Percentiles rank a stretch among this genome's conserved stretches.
These are phyloP conservation scores for Russula ochroleuca DNA, from an alignment of 768 basidiomycete species.

Conservation along the genomic window DNA sequence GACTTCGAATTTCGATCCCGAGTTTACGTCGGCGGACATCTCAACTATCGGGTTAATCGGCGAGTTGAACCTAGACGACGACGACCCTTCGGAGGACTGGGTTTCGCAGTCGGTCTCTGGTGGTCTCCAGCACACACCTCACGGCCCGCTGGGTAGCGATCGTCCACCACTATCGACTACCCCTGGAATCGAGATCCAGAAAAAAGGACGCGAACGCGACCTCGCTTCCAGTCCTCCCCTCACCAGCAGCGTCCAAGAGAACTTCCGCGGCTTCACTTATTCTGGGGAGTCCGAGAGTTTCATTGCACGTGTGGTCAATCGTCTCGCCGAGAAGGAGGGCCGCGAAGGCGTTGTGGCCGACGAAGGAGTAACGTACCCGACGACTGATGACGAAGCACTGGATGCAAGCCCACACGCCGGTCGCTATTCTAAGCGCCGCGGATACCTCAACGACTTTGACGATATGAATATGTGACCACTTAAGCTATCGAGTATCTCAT, in stretches of 20 bases:
- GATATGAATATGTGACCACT: conserved; percentile 35
- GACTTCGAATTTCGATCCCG: conserved; percentile 96
- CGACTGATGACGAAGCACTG: conserved; percentile 75
- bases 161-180: conserved; percentile 26
- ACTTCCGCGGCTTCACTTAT: conserved; percentile 93
- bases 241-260: conserved; percentile 91
- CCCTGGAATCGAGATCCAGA: conserved; percentile 22
- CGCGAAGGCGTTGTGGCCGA: conserved; percentile 31
- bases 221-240: conserved; percentile 52
- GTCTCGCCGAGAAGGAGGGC: conserved; percentile 35
- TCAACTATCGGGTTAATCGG: conserved; percentile 57
- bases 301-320: conserved; percentile 40
- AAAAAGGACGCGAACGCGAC: conserved; percentile 34
- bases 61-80: conserved; percentile 39
- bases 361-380: conserved; percentile 42
- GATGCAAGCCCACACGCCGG: conserved; percentile 61
- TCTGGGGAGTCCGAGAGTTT: conserved; percentile 65
- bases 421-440: conserved; percentile 57
- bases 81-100: conserved; percentile 73
- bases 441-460: conserved; percentile 39
- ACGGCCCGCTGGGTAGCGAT: conserved; percentile 65
- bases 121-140: conserved; percentile 55
- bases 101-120: conserved; percentile 37
- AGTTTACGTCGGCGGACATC: conserved; percentile 92
- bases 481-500: conserved; percentile 7